These are phyloP conservation scores for Fabrea salina DNA, from an alignment of 169 alveolate genomes.

Conservation along the genomic window DNA sequence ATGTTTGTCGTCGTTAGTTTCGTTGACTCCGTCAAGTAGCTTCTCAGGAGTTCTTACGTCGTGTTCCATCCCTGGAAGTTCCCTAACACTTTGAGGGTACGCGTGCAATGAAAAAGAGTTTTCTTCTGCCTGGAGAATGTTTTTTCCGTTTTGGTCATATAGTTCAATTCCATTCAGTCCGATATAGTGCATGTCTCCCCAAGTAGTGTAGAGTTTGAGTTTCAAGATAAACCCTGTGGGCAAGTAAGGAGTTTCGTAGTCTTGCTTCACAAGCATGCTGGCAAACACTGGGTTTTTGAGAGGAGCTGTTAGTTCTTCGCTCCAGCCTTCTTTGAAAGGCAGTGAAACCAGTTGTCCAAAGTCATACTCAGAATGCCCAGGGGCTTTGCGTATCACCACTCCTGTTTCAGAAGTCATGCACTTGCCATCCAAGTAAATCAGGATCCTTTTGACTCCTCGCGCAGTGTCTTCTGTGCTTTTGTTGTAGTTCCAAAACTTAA, in stretches of 20 bases:
- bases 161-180: slow-evolving; percentile 73
- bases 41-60: slow-evolving; percentile 70
- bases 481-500: slow-evolving; percentile 63
- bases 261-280: slow-evolving; percentile 29
- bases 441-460: slow-evolving; percentile 62
- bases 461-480: slow-evolving; percentile 59
- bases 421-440: slow-evolving; percentile 47
- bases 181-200: slow-evolving; percentile 69
- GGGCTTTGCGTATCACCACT: slow-evolving; percentile 57
- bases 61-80: slow-evolving; percentile 39
- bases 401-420: slow-evolving; percentile 46
- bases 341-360: slow-evolving; percentile 52
- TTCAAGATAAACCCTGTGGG: slow-evolving; percentile 62
- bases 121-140: slow-evolving; percentile 1
- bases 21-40: slow-evolving; percentile 60
- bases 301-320: slow-evolving; percentile 33
- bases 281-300: slow-evolving; percentile 14
- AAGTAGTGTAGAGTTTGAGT: slow-evolving; percentile 53
- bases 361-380: slow-evolving; percentile 53
- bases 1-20: slow-evolving; percentile 58
- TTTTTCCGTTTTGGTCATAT: slow-evolving; percentile 55
- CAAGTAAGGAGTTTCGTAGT: slow-evolving; percentile 52
- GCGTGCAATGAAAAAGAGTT: slow-evolving; percentile 38
- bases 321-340: slow-evolving; percentile 51
- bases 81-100: slow-evolving; percentile 48